phyloP scores from a whole-genome alignment of 805 yeast genomes.

The Wickerhamiella nectarea region DNA sequence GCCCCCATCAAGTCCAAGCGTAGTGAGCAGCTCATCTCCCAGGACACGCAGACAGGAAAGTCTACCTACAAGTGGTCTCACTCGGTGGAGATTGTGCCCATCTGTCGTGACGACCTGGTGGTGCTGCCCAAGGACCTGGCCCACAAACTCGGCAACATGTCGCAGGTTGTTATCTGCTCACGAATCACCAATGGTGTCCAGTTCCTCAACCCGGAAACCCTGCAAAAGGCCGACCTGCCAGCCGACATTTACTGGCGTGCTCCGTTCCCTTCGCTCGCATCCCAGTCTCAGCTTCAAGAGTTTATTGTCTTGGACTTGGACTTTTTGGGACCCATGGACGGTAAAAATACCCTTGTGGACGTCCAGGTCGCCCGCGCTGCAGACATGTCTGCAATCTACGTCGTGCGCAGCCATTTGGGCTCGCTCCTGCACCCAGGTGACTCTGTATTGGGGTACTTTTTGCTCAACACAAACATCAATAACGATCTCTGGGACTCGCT shows the following conservation, averaged over 20 bases:
- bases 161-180: conserved; percentile 70
- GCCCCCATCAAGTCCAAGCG: conserved; percentile 72
- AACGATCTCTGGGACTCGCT: conserved; percentile 60
- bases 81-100: conserved; percentile 88
- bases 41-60: conserved; percentile 83
- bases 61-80: conserved; percentile 80
- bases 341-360: conserved; percentile 73
- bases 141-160: conserved; percentile 61
- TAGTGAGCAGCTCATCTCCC: conserved; percentile 82
- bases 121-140: conserved; percentile 78
- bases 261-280: conserved; percentile 63
- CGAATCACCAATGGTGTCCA: conserved; percentile 67
- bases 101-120: conserved; percentile 92
- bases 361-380: conserved; percentile 67
- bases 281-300: conserved; percentile 50
- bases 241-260: conserved; percentile 65
- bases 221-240: conserved; percentile 63
- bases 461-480: conserved; percentile 72
- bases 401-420: conserved; percentile 77
- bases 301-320: conserved; percentile 82
- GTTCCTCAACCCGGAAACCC: conserved; percentile 65
- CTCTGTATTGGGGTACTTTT: conserved; percentile 73
- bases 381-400: conserved; percentile 66
- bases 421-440: conserved; percentile 90
- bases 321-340: conserved; percentile 68